Evolutionary conservation across 2,329 filamentous ascomycete genomes (phyloP), one percentile per base, ranked within the genome.

Genomic region (Metarhizium robertsii): DNA sequence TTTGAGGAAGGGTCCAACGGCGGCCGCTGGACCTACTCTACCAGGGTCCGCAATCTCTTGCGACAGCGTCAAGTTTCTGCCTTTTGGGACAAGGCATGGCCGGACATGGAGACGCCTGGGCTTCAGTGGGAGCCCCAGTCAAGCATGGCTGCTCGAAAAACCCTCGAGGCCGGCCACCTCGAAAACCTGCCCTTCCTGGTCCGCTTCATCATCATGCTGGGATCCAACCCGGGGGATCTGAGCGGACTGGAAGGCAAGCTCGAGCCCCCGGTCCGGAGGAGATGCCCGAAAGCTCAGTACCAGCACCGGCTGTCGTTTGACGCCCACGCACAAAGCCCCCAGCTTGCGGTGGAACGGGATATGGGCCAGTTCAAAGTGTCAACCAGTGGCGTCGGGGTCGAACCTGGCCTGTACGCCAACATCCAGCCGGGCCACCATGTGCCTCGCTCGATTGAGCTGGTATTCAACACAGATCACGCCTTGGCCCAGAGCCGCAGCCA

Each of bases 141-240:
- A 4, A 75, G 73, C 16, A 69, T 68, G 36, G 67, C 72, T 5
- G 59, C 76, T 38, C 66, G 73, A 14, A 77, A 76, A 57, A 69
- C 71, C 45, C 68, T 78, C 4, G 75, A 78, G 60, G 75, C 73
- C 20, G 67, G 73, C 2, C 75, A 77, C 57, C 65, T 77, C 16
- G 68, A 67, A 25, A 70, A 76, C 53, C 50, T 72, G 5, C 64
- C 69, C 34, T 60, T 69, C 14, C 61, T 76, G 8, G 65, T 76
- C 10, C 69, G 72, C 47, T 73, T 72, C 54, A 70, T 72, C 36
- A 62, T 72, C 34, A 62, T 69, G 5, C 62, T 75, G n/a, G 72
- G 71, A 25, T 67, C 69, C 0, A 34, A 49, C 18, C 34, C 43
- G 2, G 51, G 43, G 13, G 48, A 52, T 36, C 14, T n/a, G 11